A percentile compares a stretch with the other conserved stretches of the same genome.
Conservation (phyloP, 1,139 yeast genomes). For the Diutina neorugosa region DNA sequence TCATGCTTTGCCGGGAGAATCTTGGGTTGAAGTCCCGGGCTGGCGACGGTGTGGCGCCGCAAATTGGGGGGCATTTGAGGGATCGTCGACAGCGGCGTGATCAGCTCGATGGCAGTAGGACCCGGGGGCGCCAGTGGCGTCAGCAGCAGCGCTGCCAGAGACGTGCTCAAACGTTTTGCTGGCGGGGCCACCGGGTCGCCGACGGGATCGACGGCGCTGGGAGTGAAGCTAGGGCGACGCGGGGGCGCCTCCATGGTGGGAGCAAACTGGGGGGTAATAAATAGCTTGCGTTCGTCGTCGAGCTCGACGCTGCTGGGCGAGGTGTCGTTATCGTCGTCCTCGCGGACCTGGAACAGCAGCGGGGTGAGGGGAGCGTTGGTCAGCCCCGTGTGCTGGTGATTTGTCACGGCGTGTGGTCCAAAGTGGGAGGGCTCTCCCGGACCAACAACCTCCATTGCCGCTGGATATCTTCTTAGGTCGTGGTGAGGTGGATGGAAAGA, state of each 20-base stretch:
- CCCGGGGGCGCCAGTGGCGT: neutral
- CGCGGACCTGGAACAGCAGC: slow-evolving; percentile 1
- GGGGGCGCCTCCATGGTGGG: neutral
- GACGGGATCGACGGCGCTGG: neutral
- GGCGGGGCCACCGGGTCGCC: neutral
- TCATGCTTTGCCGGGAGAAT: neutral
- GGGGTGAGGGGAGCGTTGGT: slow-evolving; percentile 1
- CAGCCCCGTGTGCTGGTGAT: neutral
- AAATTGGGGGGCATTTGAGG: neutral
- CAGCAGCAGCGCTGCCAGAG: neutral
- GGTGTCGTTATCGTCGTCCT: slow-evolving; percentile 3
- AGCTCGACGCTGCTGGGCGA: slow-evolving; percentile 1
- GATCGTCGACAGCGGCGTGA: neutral
- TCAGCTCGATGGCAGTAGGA: neutral
- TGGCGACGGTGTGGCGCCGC: neutral
- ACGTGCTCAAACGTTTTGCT: neutral
- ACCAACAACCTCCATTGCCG: neutral
- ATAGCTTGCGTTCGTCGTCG: neutral
- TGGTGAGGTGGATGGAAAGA: neutral
- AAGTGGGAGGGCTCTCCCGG: neutral
- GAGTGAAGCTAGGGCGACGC: neutral
- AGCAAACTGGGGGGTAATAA: neutral
- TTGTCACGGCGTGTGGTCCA: neutral
- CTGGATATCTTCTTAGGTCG: neutral
- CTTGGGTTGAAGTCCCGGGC: neutral